These are phyloP conservation scores for Eucommia ulmoides DNA, from an alignment of 257 asterid species.

Conservation along the genomic window DNA sequence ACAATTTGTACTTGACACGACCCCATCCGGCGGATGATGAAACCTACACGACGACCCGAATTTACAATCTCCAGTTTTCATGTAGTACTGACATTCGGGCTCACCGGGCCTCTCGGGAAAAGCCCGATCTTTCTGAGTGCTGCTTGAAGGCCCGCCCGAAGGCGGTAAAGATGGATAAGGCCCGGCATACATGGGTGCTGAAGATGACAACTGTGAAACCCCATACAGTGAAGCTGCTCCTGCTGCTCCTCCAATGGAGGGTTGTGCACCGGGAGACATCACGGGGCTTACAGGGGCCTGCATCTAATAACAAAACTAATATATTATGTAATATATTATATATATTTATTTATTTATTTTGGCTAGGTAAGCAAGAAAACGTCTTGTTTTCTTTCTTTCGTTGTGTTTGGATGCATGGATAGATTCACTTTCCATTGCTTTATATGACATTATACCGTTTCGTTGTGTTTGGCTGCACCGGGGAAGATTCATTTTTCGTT, in stretches of 20 bases:
- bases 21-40: constrained; percentile 74
- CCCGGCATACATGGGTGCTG: constrained; percentile 42
- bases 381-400: too few relatives aligned
- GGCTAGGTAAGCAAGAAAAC: too few relatives aligned
- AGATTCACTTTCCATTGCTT: too few relatives aligned
- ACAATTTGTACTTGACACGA: constrained; percentile 25
- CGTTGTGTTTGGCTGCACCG: too few relatives aligned
- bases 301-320: too few relatives aligned
- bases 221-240: constrained; percentile 52
- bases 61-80: constrained; percentile 93
- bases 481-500: too few relatives aligned
- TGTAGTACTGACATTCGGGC: constrained; percentile 66
- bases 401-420: too few relatives aligned
- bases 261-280: constrained; percentile 55
- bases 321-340: too few relatives aligned
- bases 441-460: too few relatives aligned
- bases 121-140: constrained; percentile 25
- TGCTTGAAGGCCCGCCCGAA: constrained; percentile 32
- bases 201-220: constrained; percentile 42
- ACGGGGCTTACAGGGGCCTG: constrained; percentile 50
- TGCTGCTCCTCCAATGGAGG: constrained; percentile 37
- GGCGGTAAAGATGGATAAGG: constrained; percentile 34
- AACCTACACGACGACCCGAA: constrained; percentile 74
- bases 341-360: too few relatives aligned
- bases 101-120: constrained; percentile 78